Evolutionary conservation across 2,329 filamentous ascomycete species (phyloP), one percentile per base, ranked within the genome.

Genomic region (Colletotrichum lini): DNA sequence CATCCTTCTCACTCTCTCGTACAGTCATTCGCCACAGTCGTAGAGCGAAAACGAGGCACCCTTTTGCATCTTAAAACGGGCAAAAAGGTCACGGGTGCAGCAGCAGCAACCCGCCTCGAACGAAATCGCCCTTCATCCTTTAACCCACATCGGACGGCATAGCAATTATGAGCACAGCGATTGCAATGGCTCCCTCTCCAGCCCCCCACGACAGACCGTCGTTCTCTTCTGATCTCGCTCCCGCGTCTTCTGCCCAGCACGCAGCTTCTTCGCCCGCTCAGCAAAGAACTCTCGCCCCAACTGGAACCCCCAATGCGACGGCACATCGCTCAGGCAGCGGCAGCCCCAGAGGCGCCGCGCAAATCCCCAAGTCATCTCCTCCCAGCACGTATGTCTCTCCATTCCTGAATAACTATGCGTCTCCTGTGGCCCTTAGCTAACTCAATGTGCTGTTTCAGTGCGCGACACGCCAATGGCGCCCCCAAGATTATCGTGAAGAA

Each of bases 401-500:
- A 21, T 4, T 2, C 60, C 50, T 44, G 53, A 61, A 50, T 42
- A 49, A 40, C 23, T 49, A 16, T 61, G 44, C 61, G 61, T 73
- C 42, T 75, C 67, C 42, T 65, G 54, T 42, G 15, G 26, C 59
- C 68, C 52, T 70, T 12, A n/a, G 40, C 47, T 71, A 53, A 71
- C 45, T n/a, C 40, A 26, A 10, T 47, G 44, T 42, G 65, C 53
- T 21, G 6, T 23, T 59, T 73, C 76, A 86, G 86, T 75, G 80
- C 86, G 82, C 87, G 86, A 83, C 86, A 82, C 85, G 88, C 80
- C 82, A 84, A 80, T 80, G 86, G 83, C 56, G 81, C 83, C 38
- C 93, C 94, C 50, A 95, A 94, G 84, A 97, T 98, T 73, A 89
- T 97, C 74, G 95, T 99, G 71, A 98, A 98, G 87, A 98, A 98